Evolutionary conservation across 2,329 filamentous ascomycete genomes (phyloP), one percentile per base, ranked within the genome.

Genomic region (Bimuria novae-zelandiae): DNA sequence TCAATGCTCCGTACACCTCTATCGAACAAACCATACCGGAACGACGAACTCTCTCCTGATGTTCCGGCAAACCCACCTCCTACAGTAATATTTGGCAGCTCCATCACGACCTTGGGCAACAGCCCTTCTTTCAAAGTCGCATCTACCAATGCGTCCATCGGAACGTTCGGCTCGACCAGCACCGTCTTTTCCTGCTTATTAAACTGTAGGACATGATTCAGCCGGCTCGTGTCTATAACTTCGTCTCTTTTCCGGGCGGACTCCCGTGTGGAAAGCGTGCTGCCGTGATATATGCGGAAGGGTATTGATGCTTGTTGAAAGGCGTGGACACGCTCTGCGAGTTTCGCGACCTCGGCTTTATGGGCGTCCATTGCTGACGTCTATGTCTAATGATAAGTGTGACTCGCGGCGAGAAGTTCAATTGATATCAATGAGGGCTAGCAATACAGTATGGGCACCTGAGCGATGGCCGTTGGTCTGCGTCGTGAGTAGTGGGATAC

Each of bases 81-180:
- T 0, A 82, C 82, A 0, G 87, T 89, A 56, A 89, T 89, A 0
- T 85, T 85, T 0, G 86, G 86, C 44, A 89, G 86, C 61, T 89
- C 87, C 83, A 89, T 88, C 3, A 89, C 85, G 0, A 89, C 85
- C 0, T 81, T 82, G 1, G 82, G 86, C 1, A 89, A 71, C 0
- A 89, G 73, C 0, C 81, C 81, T 43, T 83, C 65, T 4, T 73
- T 68, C 41, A 86, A 61, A 0, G 85, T 85, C 1, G 79, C 82
- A 48, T 81, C 78, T 0, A 89, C 80, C 1, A 89, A 76, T 0
- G 75, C 74, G 53, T 88, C 85, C 85, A 89, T 89, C 0, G 84
- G 77, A 3, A 89, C 86, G 59, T 89, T 89, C 0, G 86, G 85
- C 63, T 89, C 86, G 0, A 88, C 86, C 0, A 84, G 62, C 42